Evolutionary conservation across 164 flowering plant species (phyloP), one percentile per base, ranked within the genome.

Genomic region (Piper betle): DNA sequence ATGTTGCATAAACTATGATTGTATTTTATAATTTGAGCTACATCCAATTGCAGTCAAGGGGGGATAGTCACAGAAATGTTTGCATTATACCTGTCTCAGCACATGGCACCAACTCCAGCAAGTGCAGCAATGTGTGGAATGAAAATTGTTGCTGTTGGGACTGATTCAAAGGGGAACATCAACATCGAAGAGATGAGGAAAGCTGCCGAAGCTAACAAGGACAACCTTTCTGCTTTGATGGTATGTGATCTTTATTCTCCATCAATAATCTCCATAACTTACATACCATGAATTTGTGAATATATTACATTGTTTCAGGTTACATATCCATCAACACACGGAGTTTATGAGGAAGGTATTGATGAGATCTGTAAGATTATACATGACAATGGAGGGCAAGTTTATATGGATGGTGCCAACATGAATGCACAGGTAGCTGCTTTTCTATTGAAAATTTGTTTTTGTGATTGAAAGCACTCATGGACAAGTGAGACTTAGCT

Each of bases 91-190:
- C 99, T 33, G 93, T 88, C 64, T 93, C 99, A 0, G 99, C 99
- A 53, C 99, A 93, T 70, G 99, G 99, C 42, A 93, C 97, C 60
- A 93, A 93, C 76, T n/a, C 99, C 99, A 66, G 99, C 99, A 6
- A 93, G 96, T 84, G 99, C 99, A 62, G 97, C 99, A 33, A 93
- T 93, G 99, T 93, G 99, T 73, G 99, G 99, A 48, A 93, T 93
- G 97, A 86, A 90, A 76, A 93, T 90, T 70, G 89, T 93, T 64
- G 19, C 96, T 55, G 82, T 90, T 73, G 97, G 99, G 66, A 93
- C 99, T 60, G 97, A 93, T 88, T 78, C 96, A n/a, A 88, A 93
- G 72, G 99, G 99, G 64, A 93, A 90, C 75, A 93, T 93, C 67
- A 88, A 88, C 79, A 86, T 90, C 61, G 88, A 77, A 67, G 97